Evolutionary conservation across 164 flowering plant genomes (phyloP).

Genomic region (Aristolochia fimbriata): DNA sequence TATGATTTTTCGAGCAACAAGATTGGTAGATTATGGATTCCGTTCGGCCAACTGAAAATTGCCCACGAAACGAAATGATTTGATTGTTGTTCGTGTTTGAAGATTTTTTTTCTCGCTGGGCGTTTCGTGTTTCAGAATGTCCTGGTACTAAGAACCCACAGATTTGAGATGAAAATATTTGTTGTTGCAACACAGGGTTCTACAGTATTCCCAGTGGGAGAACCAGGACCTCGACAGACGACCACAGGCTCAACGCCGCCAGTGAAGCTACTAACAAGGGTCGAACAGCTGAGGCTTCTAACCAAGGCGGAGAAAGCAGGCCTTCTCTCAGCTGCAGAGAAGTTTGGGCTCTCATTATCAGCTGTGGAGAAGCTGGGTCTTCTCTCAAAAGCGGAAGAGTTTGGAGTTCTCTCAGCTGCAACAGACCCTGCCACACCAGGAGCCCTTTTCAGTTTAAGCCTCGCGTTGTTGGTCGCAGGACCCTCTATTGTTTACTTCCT

Average conservation of each 20-base stretch:
- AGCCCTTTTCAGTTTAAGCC: slow-evolving; percentile 42
- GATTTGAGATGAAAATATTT: too few species aligned
- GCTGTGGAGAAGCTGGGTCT: slow-evolving; percentile 77
- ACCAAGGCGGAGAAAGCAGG: slow-evolving; percentile 94
- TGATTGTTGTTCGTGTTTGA: too few species aligned
- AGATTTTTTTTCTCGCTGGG: too few species aligned
- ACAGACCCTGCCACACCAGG: slow-evolving; percentile 74
- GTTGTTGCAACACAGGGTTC: slow-evolving; percentile 18
- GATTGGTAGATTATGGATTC: too few species aligned
- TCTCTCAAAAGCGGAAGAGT: slow-evolving; percentile 77
- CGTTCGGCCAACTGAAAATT: too few species aligned
- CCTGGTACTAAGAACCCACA: too few species aligned
- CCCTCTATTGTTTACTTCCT: slow-evolving; percentile 63
- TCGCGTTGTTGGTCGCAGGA: slow-evolving; percentile 54
- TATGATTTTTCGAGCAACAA: too few species aligned
- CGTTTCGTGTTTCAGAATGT: too few species aligned
- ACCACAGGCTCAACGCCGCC: slow-evolving; percentile 18
- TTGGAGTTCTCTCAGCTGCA: slow-evolving; percentile 82
- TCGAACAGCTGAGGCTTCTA: slow-evolving; percentile 79
- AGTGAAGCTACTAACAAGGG: slow-evolving; percentile 75
- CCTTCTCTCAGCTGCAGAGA: slow-evolving; percentile 81
- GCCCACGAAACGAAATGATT: too few species aligned
- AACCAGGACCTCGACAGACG: slow-evolving; percentile 26
- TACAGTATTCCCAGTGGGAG: slow-evolving; percentile 31
- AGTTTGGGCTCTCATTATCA: slow-evolving; percentile 67